Percentiles rank a stretch among this genome's conserved stretches.
phyloP scores from a whole-genome alignment of 257 asterid species.

The Nicotiana undulata region DNA sequence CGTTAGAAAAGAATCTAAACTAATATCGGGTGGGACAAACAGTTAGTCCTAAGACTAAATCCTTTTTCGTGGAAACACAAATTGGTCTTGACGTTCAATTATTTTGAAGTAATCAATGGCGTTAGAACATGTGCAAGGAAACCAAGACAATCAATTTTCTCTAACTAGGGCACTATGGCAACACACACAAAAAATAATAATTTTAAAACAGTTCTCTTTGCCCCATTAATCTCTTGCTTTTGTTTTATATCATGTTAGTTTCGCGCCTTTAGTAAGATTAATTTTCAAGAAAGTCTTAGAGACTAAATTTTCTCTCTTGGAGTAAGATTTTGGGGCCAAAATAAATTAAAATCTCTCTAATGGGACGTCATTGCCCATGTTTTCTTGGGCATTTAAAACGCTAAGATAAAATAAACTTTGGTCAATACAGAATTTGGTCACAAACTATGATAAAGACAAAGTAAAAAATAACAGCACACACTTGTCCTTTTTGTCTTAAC shows the following conservation, averaged over 20 bases:
- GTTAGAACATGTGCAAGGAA: background rate
- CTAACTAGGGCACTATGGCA: too few species aligned
- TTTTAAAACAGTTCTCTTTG: background rate
- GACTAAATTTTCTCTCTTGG: background rate
- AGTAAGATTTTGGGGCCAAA: background rate
- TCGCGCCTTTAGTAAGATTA: too few species aligned
- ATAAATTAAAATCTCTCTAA: background rate
- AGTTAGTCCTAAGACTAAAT: background rate
- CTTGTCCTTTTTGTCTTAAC: background rate
- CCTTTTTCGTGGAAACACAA: background rate
- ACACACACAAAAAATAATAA: background rate
- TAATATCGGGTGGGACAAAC: too few species aligned
- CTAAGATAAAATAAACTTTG: background rate
- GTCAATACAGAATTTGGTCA: background rate
- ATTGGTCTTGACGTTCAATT: background rate
- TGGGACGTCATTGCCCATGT: background rate
- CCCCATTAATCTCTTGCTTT: background rate
- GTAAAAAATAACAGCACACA: background rate
- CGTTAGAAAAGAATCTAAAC: too few species aligned
- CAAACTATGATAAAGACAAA: background rate
- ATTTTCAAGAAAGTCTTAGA: too few species aligned
- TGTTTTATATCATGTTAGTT: background rate
- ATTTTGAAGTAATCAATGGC: background rate
- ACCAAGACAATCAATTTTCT: background rate
- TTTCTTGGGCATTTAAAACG: background rate